Percentiles rank a stretch among this genome's conserved stretches.
These are phyloP conservation scores for Ceratocystis huliohia DNA, from an alignment of 2,329 filamentous ascomycete species.

Conservation along the genomic window DNA sequence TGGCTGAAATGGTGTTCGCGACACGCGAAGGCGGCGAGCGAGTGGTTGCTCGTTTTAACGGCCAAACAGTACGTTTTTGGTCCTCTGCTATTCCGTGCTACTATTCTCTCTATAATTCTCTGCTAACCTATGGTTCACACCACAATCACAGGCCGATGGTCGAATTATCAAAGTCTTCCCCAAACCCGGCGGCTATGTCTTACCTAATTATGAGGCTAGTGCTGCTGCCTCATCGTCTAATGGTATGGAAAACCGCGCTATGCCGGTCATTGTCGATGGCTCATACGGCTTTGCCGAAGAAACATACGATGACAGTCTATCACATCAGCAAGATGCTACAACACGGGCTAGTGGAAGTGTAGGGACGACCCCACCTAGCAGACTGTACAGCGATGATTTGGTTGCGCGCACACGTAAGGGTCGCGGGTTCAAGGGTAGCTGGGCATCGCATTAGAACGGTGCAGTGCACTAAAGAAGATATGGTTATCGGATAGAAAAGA, in stretches of 20 bases:
- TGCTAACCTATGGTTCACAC: constrained; percentile 3
- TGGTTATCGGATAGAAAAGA: background rate
- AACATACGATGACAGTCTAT: constrained; percentile 28
- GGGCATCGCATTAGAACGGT: background rate
- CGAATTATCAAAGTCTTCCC: constrained; percentile 60
- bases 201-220: constrained; percentile 25
- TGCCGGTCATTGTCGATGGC: constrained; percentile 36
- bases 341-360: background rate
- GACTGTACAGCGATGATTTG: constrained; percentile 42
- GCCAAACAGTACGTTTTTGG: constrained; percentile 50
- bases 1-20: constrained; percentile 65
- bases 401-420: constrained; percentile 26
- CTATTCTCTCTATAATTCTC: background rate
- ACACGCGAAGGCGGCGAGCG: constrained; percentile 59
- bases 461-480: background rate
- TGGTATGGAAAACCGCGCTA: constrained; percentile 25
- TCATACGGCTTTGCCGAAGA: constrained; percentile 40
- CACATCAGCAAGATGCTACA: constrained; percentile 10
- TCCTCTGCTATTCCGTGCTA: background rate
- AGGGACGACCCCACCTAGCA: constrained; percentile 22
- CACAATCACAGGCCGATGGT: constrained; percentile 51
- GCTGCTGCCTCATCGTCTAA: constrained; percentile 22
- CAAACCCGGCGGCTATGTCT: constrained; percentile 39
- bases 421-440: constrained; percentile 20
- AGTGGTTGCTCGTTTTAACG: constrained; percentile 64